Evolutionary conservation across 2,329 filamentous ascomycete species (phyloP), one percentile per base, ranked within the genome.

Genomic region (Penicillium hordei): DNA sequence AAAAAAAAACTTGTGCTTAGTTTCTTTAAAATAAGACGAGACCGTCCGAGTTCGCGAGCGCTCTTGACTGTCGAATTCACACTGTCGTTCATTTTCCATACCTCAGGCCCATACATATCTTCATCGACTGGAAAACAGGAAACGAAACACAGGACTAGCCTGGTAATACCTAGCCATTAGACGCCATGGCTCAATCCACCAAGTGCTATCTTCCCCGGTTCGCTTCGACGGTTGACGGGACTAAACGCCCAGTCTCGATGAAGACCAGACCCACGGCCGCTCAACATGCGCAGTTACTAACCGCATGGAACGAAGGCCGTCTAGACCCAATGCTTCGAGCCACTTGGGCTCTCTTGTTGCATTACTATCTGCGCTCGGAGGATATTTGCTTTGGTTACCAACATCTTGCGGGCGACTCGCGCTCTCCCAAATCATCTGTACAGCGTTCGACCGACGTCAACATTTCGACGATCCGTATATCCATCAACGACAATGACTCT

Each of bases 301-400:
- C 70, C 53, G 69, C 70, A 57, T 72, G 63, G 64, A 58, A 68
- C 6, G 62, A 69, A 55, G 63, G 63, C 2, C 57, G 66, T 40
- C 53, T 73, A 42, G 62, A 64, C 29, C 57, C 65, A 8, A 48
- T 71, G 27, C 56, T 82, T 49, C 73, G 76, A 31, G 74, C 77
- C 12, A 76, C 78, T 9, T 82, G 79, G 79, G 78, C 74, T 1
- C 59, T 82, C 40, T 68, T 81, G 2, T 64, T 81, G 7, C 71
- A 76, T 39, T 75, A 73, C 45, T 81, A 81, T 60, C 77, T 78
- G n/a, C 75, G 73, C 2, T 75, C 75, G 17, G 73, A 80, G 48
- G 77, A 82, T 61, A 76, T 81, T 8, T 71, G 77, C 25, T 83
- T 81, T 66, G 80, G 78, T 25, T 76, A 74, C 52, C 69, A 75